A percentile compares a stretch with the other conserved stretches of the same genome.
phyloP scores from a whole-genome alignment of 495 filamentous ascomycete species.

The Penicillium robsamsonii region DNA sequence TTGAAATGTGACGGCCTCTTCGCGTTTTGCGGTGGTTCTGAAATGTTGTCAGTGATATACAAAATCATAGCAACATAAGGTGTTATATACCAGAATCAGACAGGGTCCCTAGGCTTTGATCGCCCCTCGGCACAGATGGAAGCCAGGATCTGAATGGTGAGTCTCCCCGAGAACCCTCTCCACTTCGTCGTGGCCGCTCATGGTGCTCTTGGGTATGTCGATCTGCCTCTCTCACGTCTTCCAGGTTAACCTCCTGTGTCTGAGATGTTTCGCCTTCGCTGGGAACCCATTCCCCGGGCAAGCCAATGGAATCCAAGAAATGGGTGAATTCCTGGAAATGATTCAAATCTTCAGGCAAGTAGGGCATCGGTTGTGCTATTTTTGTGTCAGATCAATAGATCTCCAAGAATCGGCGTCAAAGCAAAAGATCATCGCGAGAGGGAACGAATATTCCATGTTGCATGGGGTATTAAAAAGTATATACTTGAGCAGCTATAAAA shows the following conservation, averaged over 20 bases:
- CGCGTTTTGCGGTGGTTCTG: constrained; percentile 33
- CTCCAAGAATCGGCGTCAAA: not conserved
- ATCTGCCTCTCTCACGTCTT: constrained; percentile 24
- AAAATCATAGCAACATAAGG: not conserved
- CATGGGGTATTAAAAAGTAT: not conserved
- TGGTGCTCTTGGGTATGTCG: constrained; percentile 23
- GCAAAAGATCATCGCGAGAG: too few species aligned
- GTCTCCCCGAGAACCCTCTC: constrained; percentile 35
- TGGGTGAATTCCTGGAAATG: constrained; percentile 45
- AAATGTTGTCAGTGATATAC: not conserved
- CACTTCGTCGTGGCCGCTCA: constrained; percentile 19
- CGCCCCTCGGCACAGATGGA: constrained; percentile 37
- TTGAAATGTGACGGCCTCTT: constrained; percentile 30
- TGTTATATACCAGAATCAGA: constrained; percentile 34
- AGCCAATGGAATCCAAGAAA: constrained; percentile 42
- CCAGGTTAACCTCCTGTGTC: constrained; percentile 25
- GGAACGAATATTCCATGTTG: not conserved
- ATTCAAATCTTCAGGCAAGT: constrained; percentile 39
- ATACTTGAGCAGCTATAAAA: not conserved
- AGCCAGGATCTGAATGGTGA: constrained; percentile 44
- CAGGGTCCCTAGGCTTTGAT: constrained; percentile 37
- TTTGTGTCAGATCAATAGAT: constrained; percentile 1
- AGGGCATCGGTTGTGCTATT: constrained; percentile 34
- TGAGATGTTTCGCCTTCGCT: constrained; percentile 29
- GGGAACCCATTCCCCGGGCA: constrained; percentile 42